Evolutionary conservation across 2,329 filamentous ascomycete species (phyloP), one percentile per base, ranked within the genome.

Genomic region (Alternaria metachromatica): DNA sequence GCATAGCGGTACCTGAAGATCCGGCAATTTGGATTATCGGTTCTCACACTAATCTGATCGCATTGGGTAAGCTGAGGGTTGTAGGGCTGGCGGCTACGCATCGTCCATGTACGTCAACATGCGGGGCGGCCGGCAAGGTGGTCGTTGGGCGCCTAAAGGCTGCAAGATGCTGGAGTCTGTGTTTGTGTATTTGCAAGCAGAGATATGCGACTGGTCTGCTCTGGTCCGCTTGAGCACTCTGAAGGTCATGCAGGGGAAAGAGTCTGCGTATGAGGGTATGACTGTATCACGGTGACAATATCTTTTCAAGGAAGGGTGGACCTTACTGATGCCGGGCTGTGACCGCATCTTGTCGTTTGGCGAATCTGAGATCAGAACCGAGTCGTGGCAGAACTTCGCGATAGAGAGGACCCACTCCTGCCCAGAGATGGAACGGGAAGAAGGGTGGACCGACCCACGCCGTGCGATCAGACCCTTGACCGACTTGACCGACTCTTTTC

Each of bases 61-160:
- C 26, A 49, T 49, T 53, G 60, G 58, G 58, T 60, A 60, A 51
- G 48, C 45, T 62, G 56, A 51, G 51, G 60, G 65, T 58, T 41
- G 66, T 71, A 75, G 69, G 72, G 72, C 69, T 72, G 72, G 75
- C 73, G 75, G 72, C 71, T 76, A 71, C 58, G 67, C 65, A 70
- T 62, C 63, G 48, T 58, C 59, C 58, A 58, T 49, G 60, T 56
- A 56, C 37, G 61, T 55, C 63, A 55, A 66, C 61, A 55, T 66
- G 58, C 53, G 62, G 64, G 64, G 59, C 37, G 58, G 71, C 62
- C 70, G 49, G 59, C 25, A 67, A 65, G 60, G 59, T 68, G 76
- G 74, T 67, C 73, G 57, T 55, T 68, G 68, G 68, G 74, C 74
- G 72, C 72, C 72, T 76, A 73, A 65, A 48, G 20, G 49, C 60